Evolutionary conservation across 106 monocot species (phyloP).

Genomic region (Alisma plantagoaquatica): DNA sequence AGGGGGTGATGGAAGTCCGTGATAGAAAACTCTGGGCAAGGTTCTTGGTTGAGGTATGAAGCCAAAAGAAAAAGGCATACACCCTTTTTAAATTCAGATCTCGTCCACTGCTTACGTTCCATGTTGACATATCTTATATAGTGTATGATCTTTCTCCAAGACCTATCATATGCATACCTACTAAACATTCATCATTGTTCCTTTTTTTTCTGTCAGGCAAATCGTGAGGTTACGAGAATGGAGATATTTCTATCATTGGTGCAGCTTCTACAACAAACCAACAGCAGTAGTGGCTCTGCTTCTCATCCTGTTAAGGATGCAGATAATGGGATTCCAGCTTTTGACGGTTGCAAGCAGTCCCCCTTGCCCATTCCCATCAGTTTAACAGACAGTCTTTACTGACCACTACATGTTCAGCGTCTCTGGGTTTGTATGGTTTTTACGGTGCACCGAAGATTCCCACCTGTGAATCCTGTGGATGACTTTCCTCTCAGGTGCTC

Average conservation of each 20-base stretch:
- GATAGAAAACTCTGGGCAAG: constrained; percentile 75
- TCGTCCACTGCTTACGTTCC: not conserved
- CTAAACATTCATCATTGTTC: too few species aligned
- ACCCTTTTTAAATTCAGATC: too few species aligned
- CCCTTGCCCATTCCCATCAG: constrained; percentile 23
- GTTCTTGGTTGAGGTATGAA: constrained; percentile 78
- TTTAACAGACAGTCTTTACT: constrained; percentile 16
- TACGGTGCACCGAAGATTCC: too few species aligned
- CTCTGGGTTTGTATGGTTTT: too few species aligned
- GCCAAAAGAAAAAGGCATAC: too few species aligned
- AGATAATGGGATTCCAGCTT: constrained; percentile 15
- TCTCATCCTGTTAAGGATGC: constrained; percentile 15
- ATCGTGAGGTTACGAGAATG: constrained; percentile 75
- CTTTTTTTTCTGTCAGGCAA: constrained; percentile 35
- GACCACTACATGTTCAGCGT: too few species aligned
- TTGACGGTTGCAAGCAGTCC: constrained; percentile 31
- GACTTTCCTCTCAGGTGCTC: too few species aligned
- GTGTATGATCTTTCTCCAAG: too few species aligned
- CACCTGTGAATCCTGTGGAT: too few species aligned
- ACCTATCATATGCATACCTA: too few species aligned
- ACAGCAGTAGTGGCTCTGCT: constrained; percentile 10
- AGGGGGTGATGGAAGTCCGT: constrained; percentile 82
- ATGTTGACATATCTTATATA: too few species aligned
- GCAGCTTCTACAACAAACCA: constrained; percentile 68
- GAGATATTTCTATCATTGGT: constrained; percentile 91